phyloP scores from a whole-genome alignment of 495 filamentous ascomycete genomes.

The Thozetella sp. region DNA sequence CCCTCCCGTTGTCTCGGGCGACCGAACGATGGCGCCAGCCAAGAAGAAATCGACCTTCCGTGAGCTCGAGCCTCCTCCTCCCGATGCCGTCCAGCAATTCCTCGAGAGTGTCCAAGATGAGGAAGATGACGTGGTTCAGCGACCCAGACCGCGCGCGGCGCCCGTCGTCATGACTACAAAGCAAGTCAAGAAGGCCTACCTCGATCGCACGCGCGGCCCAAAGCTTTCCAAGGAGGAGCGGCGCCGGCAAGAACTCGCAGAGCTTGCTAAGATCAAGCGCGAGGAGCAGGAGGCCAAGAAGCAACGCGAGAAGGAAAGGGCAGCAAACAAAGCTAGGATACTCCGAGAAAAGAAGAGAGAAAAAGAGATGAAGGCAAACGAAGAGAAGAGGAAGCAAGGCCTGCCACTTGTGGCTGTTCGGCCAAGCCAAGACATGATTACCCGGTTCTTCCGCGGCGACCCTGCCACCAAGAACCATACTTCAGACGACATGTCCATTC shows the following conservation, averaged over 20 bases:
- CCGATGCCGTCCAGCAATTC: slow-evolving; percentile 1
- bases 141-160: neutral
- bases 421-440: slow-evolving; percentile 45
- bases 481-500: slow-evolving; percentile 6
- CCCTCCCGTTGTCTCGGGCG: neutral
- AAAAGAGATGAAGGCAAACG: slow-evolving; percentile 32
- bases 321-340: slow-evolving; percentile 28
- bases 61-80: neutral
- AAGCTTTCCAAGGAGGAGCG: slow-evolving; percentile 40
- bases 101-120: neutral
- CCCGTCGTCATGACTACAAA: slow-evolving; percentile 42
- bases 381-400: slow-evolving; percentile 38
- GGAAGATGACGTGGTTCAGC: no score
- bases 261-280: slow-evolving; percentile 7
- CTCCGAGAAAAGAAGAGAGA: slow-evolving; percentile 43
- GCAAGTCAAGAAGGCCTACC: slow-evolving; percentile 40
- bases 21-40: neutral
- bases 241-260: slow-evolving; percentile 28
- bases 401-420: slow-evolving; percentile 38
- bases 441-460: slow-evolving; percentile 39
- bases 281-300: slow-evolving; percentile 45
- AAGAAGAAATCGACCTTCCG: neutral
- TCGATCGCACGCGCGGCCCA: slow-evolving; percentile 26
- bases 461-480: slow-evolving; percentile 19
- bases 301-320: slow-evolving; percentile 45